These are phyloP conservation scores for Thielaviopsis ethacetica DNA, from an alignment of 2,329 filamentous ascomycete genomes.

Conservation along the genomic window DNA sequence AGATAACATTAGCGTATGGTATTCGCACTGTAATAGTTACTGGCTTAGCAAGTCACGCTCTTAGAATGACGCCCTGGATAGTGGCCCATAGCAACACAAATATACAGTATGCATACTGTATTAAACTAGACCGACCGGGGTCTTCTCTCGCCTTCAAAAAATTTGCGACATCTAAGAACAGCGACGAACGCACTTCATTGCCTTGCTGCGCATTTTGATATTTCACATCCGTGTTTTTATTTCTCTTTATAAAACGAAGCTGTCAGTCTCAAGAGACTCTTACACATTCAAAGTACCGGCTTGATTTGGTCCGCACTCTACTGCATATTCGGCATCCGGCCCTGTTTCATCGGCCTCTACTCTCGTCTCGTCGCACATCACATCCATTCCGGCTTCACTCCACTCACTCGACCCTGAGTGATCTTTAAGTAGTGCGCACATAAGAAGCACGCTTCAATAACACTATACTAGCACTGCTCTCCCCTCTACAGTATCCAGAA, in stretches of 20 bases:
- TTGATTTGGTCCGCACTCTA: not conserved
- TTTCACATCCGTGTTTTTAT: not conserved
- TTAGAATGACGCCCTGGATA: not conserved
- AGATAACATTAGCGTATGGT: too few species aligned
- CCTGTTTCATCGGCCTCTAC: not conserved
- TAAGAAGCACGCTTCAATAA: not conserved
- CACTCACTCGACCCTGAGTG: not conserved
- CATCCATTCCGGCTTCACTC: not conserved
- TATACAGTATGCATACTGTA: not conserved
- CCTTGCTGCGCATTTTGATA: not conserved
- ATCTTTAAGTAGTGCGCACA: not conserved
- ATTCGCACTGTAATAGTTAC: too few species aligned
- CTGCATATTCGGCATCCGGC: not conserved
- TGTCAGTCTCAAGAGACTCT: not conserved
- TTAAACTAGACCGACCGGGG: not conserved
- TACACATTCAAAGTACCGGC: too few species aligned
- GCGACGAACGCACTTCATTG: not conserved
- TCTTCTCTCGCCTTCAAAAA: slow-evolving; percentile 6
- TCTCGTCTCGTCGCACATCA: not conserved
- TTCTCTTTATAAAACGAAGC: not conserved
- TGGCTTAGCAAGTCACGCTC: too few species aligned
- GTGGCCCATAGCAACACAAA: too few species aligned
- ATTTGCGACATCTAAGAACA: slow-evolving; percentile 6
- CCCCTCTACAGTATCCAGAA: not conserved
- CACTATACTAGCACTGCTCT: not conserved